Evolutionary conservation across 495 filamentous ascomycete genomes (phyloP), one percentile per base, ranked within the genome.

Genomic region (Penicillium steckii): DNA sequence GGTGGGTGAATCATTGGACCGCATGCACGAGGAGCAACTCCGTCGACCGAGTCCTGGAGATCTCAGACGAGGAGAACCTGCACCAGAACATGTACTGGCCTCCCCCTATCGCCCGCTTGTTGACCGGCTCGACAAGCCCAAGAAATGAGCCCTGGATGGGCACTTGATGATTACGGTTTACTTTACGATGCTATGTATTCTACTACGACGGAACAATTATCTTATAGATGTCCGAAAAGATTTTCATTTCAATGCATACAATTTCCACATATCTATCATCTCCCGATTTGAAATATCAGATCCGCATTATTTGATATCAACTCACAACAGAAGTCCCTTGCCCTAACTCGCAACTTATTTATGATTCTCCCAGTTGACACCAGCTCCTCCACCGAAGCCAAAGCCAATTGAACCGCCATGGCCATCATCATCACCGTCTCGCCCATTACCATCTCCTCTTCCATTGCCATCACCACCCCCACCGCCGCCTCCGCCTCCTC

Each of bases 21-120:
- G 85, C 67, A 75, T 95, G 57, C 91, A 96, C 70, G 79, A 82
- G 48, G 87, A 94, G 68, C 89, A 95, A 68, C 57, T 81, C 24
- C 68, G 69, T 44, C 76, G 87, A 32, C 91, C 91, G 0, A 72
- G 68, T 21, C 57, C 79, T 13, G 86, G 85, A 1, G 68, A 74
- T 41, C 84, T 86, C 8, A 41, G 10, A 24, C 49, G 72, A 53
- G 65, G 66, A 58, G 64, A 73, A 19, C 54, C 66, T 6, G 53
- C 62, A 12, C 70, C 72, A 29, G 84, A 86, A 50, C 67, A 76
- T 70, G 52, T 81, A 10, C 52, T 94, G 25, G 88, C 87, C 0
- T 86, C 86, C 29, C 87, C 90, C 21, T 96, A 91, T 69, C 75
- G 79, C 30, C 89, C 89, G 3, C 76, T 84, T 35, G 76, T 74